Evolutionary conservation across 768 basidiomycete species (phyloP), one percentile per base, ranked within the genome.

Genomic region (Gautieria morchelliformis): DNA sequence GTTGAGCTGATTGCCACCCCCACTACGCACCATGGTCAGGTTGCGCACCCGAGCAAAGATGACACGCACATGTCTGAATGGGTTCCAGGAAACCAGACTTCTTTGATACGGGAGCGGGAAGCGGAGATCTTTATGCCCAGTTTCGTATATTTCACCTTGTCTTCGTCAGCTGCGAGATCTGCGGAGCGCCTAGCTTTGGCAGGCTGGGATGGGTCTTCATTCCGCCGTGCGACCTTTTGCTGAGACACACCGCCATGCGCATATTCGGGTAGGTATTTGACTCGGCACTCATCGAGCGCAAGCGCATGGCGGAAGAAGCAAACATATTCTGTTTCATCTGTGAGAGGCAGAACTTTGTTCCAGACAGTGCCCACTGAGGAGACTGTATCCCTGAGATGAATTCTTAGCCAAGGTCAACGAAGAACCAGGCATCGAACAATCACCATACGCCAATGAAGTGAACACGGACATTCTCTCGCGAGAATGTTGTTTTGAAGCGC

Each of bases 211-310:
- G 24, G 4, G 19, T 27, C 27, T 30, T 33, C 1, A 7, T 24
- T n/a, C 11, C 14, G 27, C 3, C 14, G 5, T 6, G 3, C 32
- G 48, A 3, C 3, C 11, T 30, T 20, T 10, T 4, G 24, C 35
- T 49, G 42, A 22, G 10, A 10, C 20, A 22, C 20, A 3, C 48
- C 51, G 17, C 51, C 35, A 24, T 71, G 63, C 0, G 63, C 72
- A 46, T 73, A 75, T 57, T 78, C 75, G 0, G 77, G 77, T 2
- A 75, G 57, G 58, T 76, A 78, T 51, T 77, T 78, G 47, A 77
- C 75, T 4, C 78, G 70, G 27, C 70, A 64, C 48, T 78, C 78
- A 56, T 78, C 77, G 22, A 78, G 64, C 0, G 78, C 77, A 5
- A 78, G 65, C 0, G 75, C 77, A 62, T 78, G 77, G 7, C 76